phyloP scores from a whole-genome alignment of 495 filamentous ascomycete genomes.

The Talaromyces nanjingensis region DNA sequence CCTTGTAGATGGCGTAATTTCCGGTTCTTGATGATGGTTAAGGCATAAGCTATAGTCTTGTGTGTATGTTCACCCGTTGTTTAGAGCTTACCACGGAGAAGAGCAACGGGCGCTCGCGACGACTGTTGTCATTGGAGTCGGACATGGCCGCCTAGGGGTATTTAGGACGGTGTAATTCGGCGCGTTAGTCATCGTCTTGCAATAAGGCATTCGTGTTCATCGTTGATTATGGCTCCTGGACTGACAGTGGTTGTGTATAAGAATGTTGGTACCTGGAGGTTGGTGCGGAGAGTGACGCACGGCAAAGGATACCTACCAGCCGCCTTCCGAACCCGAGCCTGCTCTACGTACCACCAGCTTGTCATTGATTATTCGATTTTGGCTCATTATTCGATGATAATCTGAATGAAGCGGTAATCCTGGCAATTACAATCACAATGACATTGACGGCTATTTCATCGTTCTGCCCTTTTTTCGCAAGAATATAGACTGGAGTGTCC shows the following conservation, averaged over 20 bases:
- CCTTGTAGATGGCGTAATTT: constrained; percentile 83
- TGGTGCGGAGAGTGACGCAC: background rate
- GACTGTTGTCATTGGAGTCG: constrained; percentile 12
- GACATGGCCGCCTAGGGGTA: constrained; percentile 4
- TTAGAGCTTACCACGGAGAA: constrained; percentile 33
- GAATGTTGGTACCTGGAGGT: background rate
- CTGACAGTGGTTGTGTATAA: background rate
- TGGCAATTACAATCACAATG: background rate
- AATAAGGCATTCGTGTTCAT: constrained; percentile 6
- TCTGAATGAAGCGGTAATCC: background rate
- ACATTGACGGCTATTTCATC: background rate
- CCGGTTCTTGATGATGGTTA: constrained; percentile 53
- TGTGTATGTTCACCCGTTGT: background rate
- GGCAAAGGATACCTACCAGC: background rate
- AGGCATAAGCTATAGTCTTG: background rate
- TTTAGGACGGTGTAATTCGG: background rate
- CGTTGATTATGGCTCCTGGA: background rate
- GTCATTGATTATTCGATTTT: background rate
- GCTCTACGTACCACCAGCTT: background rate
- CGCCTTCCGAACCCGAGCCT: background rate
- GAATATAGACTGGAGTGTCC: background rate
- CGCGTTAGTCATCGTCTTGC: background rate
- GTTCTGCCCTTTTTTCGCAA: background rate
- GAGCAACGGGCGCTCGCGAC: constrained; percentile 43
- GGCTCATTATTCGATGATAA: background rate